These are phyloP conservation scores for Collybiopsis confluens DNA, from an alignment of 768 basidiomycete species.

Conservation along the genomic window DNA sequence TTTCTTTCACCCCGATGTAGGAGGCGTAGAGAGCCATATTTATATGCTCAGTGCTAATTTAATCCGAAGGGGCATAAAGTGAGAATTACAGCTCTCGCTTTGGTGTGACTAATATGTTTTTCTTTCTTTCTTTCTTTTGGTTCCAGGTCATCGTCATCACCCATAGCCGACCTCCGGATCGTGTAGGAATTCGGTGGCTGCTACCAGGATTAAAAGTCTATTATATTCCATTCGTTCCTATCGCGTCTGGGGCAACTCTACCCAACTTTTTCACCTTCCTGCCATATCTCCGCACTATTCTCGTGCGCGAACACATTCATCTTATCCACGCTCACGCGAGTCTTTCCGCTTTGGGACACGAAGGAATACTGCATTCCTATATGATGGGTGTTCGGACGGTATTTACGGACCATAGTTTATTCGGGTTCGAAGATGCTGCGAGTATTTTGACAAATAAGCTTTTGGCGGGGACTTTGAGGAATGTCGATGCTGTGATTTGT, in stretches of 20 bases:
- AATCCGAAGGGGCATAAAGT: constrained; percentile 84
- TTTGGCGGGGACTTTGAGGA: constrained; percentile 76
- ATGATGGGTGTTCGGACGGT: constrained; percentile 85
- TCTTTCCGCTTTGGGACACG: constrained; percentile 86
- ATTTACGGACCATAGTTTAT: constrained; percentile 95
- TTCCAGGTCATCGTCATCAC: constrained; percentile 89
- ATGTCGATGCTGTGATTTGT: constrained; percentile 92
- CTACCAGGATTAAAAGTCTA: constrained; percentile 88
- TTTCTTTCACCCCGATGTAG: constrained; percentile 92
- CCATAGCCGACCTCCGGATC: constrained; percentile 82
- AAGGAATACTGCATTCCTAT: constrained; percentile 87
- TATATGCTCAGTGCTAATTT: constrained; percentile 88
- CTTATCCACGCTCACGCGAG: constrained; percentile 91
- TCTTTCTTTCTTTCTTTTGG: neutral
- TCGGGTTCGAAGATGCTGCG: constrained; percentile 95
- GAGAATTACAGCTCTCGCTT: too few species aligned
- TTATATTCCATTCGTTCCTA: constrained; percentile 85
- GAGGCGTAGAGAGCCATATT: constrained; percentile 96
- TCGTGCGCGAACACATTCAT: constrained; percentile 81
- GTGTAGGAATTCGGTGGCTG: constrained; percentile 88
- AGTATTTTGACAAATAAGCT: constrained; percentile 98
- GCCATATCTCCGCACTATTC: constrained; percentile 86
- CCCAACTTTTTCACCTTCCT: constrained; percentile 92
- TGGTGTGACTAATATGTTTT: neutral
- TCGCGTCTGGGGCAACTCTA: constrained; percentile 88